Evolutionary conservation across 192 early-diverging fungal genomes (phyloP).

Genomic region (Pecoramyces ruminantium): DNA sequence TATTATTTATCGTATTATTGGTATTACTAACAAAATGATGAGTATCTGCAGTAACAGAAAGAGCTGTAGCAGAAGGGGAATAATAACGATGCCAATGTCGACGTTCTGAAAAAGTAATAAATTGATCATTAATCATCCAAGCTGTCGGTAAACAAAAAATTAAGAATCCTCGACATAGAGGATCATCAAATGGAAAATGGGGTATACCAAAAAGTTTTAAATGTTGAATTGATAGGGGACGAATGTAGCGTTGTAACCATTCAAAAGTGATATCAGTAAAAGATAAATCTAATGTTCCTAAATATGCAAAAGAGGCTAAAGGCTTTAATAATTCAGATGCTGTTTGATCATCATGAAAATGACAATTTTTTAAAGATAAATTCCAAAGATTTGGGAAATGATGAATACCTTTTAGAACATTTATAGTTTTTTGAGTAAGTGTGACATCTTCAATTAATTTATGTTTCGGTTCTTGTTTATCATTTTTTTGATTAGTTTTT

Average conservation of each 20-base stretch:
- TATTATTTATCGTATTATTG: too few relatives aligned
- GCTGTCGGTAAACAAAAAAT: background rate
- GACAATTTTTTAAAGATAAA: background rate
- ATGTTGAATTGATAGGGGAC: background rate
- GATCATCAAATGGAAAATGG: background rate
- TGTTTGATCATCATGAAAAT: background rate
- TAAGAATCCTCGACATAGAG: background rate
- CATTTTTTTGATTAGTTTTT: background rate
- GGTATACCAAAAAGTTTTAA: background rate
- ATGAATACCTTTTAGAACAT: background rate
- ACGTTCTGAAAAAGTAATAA: background rate
- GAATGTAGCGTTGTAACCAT: background rate
- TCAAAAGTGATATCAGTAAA: background rate
- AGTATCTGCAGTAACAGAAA: background rate
- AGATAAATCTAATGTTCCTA: background rate
- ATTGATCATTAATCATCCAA: background rate
- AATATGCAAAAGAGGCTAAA: background rate
- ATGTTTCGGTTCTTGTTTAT: background rate
- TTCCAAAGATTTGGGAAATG: background rate
- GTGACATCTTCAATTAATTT: background rate
- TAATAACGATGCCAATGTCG: background rate
- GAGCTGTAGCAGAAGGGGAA: background rate
- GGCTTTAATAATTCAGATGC: background rate
- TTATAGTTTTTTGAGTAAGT: background rate
- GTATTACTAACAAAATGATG: background rate